Evolutionary conservation across 2,329 filamentous ascomycete genomes (phyloP).

Genomic region (Beauveria bassiana): DNA sequence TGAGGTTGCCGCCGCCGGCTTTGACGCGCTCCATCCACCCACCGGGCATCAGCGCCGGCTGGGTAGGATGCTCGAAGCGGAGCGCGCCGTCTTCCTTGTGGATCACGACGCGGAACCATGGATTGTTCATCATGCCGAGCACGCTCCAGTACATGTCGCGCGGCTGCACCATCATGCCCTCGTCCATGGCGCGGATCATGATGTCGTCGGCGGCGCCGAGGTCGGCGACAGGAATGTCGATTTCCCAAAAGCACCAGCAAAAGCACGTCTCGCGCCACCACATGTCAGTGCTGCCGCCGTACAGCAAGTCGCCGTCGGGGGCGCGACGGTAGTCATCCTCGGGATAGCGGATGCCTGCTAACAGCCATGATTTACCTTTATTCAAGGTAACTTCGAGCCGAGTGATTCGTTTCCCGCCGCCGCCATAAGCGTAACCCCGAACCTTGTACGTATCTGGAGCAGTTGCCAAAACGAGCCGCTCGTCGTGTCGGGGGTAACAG

Average conservation of each 20-base stretch:
- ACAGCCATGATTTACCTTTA: constrained; percentile 69
- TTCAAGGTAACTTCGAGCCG: constrained; percentile 78
- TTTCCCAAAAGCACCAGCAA: constrained; percentile 88
- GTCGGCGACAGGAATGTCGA: constrained; percentile 57
- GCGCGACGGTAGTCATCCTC: constrained; percentile 72
- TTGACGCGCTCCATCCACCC: constrained; percentile 95
- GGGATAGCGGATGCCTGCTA: constrained; percentile 72
- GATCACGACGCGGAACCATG: constrained; percentile 80
- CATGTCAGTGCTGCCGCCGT: constrained; percentile 72
- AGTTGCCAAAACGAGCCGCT: constrained; percentile 47
- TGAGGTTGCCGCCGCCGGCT: constrained; percentile 69
- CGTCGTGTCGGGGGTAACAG: constrained; percentile 72
- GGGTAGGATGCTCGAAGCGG: constrained; percentile 82
- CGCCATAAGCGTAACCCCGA: constrained; percentile 80
- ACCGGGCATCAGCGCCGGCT: constrained; percentile 65
- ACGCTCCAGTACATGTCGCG: constrained; percentile 96
- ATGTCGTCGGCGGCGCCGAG: constrained; percentile 62
- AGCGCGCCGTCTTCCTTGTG: constrained; percentile 54
- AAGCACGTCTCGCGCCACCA: constrained; percentile 74
- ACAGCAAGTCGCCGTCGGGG: constrained; percentile 55
- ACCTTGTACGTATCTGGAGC: constrained; percentile 48
- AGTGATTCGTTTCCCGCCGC: constrained; percentile 76
- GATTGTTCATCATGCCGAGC: constrained; percentile 96
- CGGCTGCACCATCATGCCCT: constrained; percentile 77
- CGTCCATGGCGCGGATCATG: constrained; percentile 82